Evolutionary conservation across 2,329 filamentous ascomycete genomes (phyloP).

Genomic region (Ambrosiella xylebori): DNA sequence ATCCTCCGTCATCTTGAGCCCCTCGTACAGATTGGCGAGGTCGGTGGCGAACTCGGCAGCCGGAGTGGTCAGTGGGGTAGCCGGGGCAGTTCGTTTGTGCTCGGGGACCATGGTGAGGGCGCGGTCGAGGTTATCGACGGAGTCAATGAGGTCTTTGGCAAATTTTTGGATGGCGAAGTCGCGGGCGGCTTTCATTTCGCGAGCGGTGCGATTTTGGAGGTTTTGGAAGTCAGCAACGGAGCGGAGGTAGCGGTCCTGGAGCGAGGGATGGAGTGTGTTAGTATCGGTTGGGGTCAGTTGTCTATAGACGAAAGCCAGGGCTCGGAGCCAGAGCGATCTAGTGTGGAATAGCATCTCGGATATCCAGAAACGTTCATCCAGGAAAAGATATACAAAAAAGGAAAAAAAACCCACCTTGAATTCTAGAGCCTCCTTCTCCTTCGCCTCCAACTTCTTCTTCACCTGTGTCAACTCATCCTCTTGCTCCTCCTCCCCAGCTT

Average conservation of each 20-base stretch:
- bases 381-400: not conserved
- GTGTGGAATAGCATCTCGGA: too few species aligned
- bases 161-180: constrained; percentile 95
- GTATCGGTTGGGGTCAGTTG: too few species aligned
- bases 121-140: constrained; percentile 91
- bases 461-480: constrained; percentile 25
- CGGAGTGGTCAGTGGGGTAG: constrained; percentile 25
- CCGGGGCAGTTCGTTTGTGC: constrained; percentile 33
- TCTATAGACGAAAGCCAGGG: too few species aligned
- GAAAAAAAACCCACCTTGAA: constrained; percentile 49
- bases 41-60: constrained; percentile 45
- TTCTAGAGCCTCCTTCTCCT: constrained; percentile 43
- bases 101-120: constrained; percentile 63
- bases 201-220: constrained; percentile 83
- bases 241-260: constrained; percentile 83
- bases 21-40: constrained; percentile 64
- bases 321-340: too few species aligned
- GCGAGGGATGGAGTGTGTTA: not conserved
- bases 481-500: constrained; percentile 14
- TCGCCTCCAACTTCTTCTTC: constrained; percentile 35
- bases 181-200: constrained; percentile 71
- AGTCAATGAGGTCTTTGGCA: constrained; percentile 86
- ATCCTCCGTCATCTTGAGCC: constrained; percentile 84
- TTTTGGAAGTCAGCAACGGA: constrained; percentile 94
- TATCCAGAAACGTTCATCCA: too few species aligned